phyloP scores from a whole-genome alignment of 2,329 filamentous ascomycete genomes.

The Fusarium redolens region DNA sequence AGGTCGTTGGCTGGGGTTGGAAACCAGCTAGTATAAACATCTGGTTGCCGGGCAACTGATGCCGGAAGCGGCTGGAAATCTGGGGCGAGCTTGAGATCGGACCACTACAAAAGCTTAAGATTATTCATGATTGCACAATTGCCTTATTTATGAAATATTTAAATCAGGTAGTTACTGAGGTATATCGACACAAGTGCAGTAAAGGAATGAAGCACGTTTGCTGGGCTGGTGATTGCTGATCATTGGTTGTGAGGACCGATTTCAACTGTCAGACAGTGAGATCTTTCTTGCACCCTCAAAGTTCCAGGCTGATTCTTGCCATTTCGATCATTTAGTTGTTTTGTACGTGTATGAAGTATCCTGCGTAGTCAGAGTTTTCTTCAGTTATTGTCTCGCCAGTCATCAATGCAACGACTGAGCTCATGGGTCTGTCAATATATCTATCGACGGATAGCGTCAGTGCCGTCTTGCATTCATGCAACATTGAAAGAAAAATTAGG shows the following conservation, averaged over 20 bases:
- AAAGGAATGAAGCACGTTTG: not conserved
- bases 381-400: not conserved
- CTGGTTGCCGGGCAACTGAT: conserved; percentile 25
- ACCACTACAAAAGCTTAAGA: not conserved
- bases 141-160: not conserved
- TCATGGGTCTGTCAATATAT: not conserved
- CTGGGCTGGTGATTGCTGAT: not conserved
- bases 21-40: conserved; percentile 22
- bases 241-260: not conserved
- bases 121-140: not conserved
- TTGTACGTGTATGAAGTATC: not conserved
- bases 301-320: not conserved
- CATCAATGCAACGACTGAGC: not conserved
- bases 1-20: conserved; percentile 22
- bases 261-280: not conserved
- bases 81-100: conserved; percentile 12
- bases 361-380: not conserved
- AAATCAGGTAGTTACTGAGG: not conserved
- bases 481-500: not conserved
- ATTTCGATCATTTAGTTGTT: not conserved
- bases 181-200: not conserved
- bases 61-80: not conserved
- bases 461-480: not conserved
- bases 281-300: not conserved
- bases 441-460: not conserved